These are phyloP conservation scores for Penicillium oxalicum DNA, from an alignment of 2,329 filamentous ascomycete genomes.

Conservation along the genomic window DNA sequence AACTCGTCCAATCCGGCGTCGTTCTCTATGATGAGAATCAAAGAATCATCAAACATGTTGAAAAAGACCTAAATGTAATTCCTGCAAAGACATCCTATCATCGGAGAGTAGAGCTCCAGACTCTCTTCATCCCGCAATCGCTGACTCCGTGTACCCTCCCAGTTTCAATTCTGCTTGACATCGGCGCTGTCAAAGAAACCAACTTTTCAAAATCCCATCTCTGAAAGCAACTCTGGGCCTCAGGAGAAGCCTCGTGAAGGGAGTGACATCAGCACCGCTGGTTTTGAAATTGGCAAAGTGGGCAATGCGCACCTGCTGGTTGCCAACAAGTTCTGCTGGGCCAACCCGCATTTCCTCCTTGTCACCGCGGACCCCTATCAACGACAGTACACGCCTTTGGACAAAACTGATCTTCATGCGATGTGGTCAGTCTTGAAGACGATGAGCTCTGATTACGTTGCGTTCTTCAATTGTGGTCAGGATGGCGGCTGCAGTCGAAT, in stretches of 20 bases:
- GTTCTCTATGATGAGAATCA: background rate
- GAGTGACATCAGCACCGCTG: slow-evolving; percentile 2
- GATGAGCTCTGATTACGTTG: slow-evolving; percentile 1
- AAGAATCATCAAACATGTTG: background rate
- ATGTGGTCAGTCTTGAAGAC: slow-evolving; percentile 1
- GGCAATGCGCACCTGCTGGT: slow-evolving; percentile 1
- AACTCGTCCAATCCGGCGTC: background rate
- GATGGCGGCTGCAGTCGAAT: slow-evolving; percentile 5
- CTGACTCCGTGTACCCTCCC: background rate
- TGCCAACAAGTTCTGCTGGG: slow-evolving; percentile 5
- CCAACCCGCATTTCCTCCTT: slow-evolving; percentile 1
- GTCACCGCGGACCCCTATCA: slow-evolving; percentile 1
- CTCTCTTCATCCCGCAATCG: background rate
- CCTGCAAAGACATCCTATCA: background rate
- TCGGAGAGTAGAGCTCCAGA: background rate
- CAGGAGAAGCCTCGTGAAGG: background rate
- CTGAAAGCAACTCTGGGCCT: background rate
- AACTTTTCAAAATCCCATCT: background rate
- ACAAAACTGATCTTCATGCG: background rate
- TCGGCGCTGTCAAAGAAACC: background rate
- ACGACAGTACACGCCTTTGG: background rate
- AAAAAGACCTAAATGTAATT: background rate
- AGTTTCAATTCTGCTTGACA: slow-evolving; percentile 1
- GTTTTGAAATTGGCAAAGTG: slow-evolving; percentile 2
- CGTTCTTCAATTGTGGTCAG: slow-evolving; percentile 3